Conservation (phyloP, 139 green algal genomes). For the Chlamydomonas asymmetrica region DNA sequence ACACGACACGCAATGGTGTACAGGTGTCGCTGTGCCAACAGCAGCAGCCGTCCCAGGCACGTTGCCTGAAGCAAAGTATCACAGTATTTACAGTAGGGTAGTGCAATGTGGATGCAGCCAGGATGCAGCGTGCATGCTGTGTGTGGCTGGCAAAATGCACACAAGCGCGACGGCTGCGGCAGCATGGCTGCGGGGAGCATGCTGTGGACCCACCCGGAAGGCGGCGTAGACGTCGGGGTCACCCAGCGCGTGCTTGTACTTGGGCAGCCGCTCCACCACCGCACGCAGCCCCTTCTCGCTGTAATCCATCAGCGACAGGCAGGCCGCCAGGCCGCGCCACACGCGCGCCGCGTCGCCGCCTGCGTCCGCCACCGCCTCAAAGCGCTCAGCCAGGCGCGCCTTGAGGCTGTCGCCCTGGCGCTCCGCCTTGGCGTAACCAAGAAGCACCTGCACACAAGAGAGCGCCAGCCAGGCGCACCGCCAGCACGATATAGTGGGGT, state of each 20-base stretch:
- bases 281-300: constrained; percentile 82
- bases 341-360: constrained; percentile 27
- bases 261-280: constrained; percentile 72
- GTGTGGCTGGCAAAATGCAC: background rate
- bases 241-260: constrained; percentile 78
- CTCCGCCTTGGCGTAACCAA: constrained; percentile 87
- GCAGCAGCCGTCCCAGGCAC: constrained; percentile 1
- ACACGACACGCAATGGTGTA: background rate
- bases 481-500: constrained; percentile 22
- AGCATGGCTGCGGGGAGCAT: background rate
- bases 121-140: background rate
- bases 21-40: constrained; percentile 9
- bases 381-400: constrained; percentile 77
- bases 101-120: background rate
- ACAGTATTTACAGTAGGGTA: background rate
- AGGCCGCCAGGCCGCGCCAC: constrained; percentile 87
- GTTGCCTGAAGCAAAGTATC: background rate
- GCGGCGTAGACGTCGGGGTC: constrained; percentile 63
- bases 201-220: constrained; percentile 36
- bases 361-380: constrained; percentile 41
- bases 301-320: constrained; percentile 72
- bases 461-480: no score
- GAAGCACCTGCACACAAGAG: constrained; percentile 60
- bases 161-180: background rate
- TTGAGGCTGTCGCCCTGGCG: constrained; percentile 77